These are phyloP conservation scores for Strobilomyces confusus DNA, from an alignment of 768 basidiomycete genomes.

Conservation along the genomic window DNA sequence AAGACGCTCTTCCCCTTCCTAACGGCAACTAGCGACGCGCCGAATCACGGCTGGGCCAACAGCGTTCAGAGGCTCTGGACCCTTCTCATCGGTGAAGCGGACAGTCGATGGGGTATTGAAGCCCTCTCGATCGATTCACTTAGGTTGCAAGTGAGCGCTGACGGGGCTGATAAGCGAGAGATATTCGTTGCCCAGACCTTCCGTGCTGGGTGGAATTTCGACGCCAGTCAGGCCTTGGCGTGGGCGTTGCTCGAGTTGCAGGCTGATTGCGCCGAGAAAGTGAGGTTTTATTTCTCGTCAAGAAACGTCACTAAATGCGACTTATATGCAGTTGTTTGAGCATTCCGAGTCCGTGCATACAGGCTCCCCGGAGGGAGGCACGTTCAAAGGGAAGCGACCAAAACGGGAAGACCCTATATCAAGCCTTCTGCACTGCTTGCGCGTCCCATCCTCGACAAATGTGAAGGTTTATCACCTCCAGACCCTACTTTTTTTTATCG, in stretches of 20 bases:
- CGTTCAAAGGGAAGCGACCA: slow-evolving; percentile 44
- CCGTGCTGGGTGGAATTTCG: slow-evolving; percentile 71
- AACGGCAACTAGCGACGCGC: slow-evolving; percentile 33
- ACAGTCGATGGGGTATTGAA: slow-evolving; percentile 61
- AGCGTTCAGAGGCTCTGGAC: slow-evolving; percentile 52
- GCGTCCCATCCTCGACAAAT: slow-evolving; percentile 27
- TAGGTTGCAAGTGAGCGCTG: slow-evolving; percentile 45
- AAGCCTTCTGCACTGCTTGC: slow-evolving; percentile 49
- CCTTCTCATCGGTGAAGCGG: slow-evolving; percentile 57
- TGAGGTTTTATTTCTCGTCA: slow-evolving; percentile 23
- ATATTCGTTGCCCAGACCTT: slow-evolving; percentile 67
- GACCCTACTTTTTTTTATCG: slow-evolving; percentile 78
- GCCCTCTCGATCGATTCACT: slow-evolving; percentile 62
- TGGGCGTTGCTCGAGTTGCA: slow-evolving; percentile 82
- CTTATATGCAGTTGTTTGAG: slow-evolving; percentile 49
- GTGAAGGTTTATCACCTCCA: slow-evolving; percentile 59
- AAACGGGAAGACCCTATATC: slow-evolving; percentile 58
- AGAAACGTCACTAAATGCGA: background rate
- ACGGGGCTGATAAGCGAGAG: slow-evolving; percentile 18
- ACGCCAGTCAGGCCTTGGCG: slow-evolving; percentile 59
- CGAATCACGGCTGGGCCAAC: slow-evolving; percentile 39
- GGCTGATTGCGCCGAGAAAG: slow-evolving; percentile 72
- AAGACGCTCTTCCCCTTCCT: slow-evolving; percentile 71
- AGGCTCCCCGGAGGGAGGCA: slow-evolving; percentile 32
- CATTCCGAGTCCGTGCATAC: slow-evolving; percentile 53